A percentile compares a stretch with the other conserved stretches of the same genome.
Evolutionary conservation across 2,329 filamentous ascomycete genomes (phyloP).

Genomic region (Geosmithia flava): DNA sequence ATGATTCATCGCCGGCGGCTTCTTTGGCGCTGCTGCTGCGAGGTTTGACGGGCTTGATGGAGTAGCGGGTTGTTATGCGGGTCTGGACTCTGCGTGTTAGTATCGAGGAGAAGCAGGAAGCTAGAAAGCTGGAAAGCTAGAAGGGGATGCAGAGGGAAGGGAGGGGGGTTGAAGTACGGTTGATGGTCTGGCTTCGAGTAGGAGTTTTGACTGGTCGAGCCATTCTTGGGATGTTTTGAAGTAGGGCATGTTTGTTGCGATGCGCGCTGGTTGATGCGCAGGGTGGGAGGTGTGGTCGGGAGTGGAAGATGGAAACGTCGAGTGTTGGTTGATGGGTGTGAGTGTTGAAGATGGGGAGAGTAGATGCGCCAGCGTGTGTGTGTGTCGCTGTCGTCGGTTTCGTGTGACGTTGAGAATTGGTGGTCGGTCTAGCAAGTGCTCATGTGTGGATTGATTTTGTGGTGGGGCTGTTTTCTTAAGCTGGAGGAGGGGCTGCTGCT

Average conservation of each 20-base stretch:
- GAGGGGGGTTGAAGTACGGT: constrained; percentile 45
- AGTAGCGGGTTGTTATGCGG: constrained; percentile 86
- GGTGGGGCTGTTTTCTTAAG: constrained; percentile 2
- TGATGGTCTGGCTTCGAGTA: constrained; percentile 75
- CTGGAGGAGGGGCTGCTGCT: not conserved
- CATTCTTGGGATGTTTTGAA: constrained; percentile 78
- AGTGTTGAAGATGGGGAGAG: too few relatives aligned
- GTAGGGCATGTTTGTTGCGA: constrained; percentile 56
- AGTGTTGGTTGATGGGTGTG: too few relatives aligned
- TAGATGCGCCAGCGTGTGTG: not conserved
- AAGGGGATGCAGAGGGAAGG: not conserved
- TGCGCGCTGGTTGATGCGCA: not conserved
- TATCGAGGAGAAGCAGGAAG: not conserved
- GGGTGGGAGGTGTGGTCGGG: not conserved
- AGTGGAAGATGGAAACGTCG: too few relatives aligned
- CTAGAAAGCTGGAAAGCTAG: not conserved
- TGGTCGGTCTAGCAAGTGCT: not conserved
- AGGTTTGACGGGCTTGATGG: constrained; percentile 37
- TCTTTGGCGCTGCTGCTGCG: constrained; percentile 10
- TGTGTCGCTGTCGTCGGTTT: not conserved
- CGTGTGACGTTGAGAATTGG: not conserved
- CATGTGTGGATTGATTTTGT: constrained; percentile 2
- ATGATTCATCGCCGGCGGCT: constrained; percentile 13
- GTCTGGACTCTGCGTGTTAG: constrained; percentile 41
- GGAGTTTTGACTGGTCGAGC: constrained; percentile 75